A percentile compares a stretch with the other conserved stretches of the same genome.
Conservation (phyloP, 1,284 basidiomycete species). For the Pyrrhoderma lamaoense region DNA sequence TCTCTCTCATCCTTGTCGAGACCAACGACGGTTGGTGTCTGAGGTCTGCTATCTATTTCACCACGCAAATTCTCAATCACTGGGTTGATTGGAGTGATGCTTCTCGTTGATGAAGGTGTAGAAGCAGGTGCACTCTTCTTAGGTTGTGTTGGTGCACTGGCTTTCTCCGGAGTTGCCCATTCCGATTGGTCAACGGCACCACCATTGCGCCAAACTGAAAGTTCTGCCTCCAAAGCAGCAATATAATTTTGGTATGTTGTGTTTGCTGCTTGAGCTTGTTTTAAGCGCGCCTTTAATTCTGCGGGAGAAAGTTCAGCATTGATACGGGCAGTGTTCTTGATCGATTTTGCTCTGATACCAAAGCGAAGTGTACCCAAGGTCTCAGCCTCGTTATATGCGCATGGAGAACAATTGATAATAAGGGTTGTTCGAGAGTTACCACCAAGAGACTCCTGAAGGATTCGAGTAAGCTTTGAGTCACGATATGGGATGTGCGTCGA, state of each 20-base stretch:
- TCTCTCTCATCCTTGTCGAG: conserved; percentile 96
- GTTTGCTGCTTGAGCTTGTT: conserved; percentile 86
- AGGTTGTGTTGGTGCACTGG: conserved; percentile 35
- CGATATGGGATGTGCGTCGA: conserved; percentile 97
- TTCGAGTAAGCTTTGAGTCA: conserved; percentile 98
- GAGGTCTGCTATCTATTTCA: conserved; percentile 72
- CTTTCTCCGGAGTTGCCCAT: conserved; percentile 73
- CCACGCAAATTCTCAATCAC: conserved; percentile 67
- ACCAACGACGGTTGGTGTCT: conserved; percentile 78
- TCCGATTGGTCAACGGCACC: conserved; percentile 80
- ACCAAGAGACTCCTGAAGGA: conserved; percentile 98
- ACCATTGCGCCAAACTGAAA: conserved; percentile 87
- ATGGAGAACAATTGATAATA: conserved; percentile 99
- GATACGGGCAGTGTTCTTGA: conserved; percentile 99
- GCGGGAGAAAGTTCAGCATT: conserved; percentile 96
- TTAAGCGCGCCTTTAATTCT: conserved; percentile 89
- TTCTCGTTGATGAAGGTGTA: conserved; percentile 54
- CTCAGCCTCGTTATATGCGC: conserved; percentile 94
- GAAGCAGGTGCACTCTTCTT: conserved; percentile 61
- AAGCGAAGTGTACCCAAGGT: conserved; percentile 97
- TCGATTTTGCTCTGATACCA: conserved; percentile 97
- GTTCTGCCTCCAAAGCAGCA: conserved; percentile 83
- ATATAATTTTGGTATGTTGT: conserved; percentile 84
- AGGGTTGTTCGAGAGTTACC: conserved; percentile 98
- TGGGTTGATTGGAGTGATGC: conserved; percentile 76